These are phyloP conservation scores for Cladosporium colombiae DNA, from an alignment of 2,329 filamentous ascomycete genomes.

Conservation along the genomic window DNA sequence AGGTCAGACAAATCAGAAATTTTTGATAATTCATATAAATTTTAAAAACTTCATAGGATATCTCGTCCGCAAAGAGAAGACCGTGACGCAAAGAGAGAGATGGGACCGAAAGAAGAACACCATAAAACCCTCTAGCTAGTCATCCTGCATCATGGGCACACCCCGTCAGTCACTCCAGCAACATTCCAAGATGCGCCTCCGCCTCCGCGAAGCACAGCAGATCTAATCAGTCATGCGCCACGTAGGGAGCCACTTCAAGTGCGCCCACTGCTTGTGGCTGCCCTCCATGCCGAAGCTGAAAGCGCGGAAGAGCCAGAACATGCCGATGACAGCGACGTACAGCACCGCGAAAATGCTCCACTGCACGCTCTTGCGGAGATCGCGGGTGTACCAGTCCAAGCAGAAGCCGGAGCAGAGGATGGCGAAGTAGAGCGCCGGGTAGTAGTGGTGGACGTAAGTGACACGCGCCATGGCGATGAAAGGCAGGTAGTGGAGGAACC, in stretches of 20 bases:
- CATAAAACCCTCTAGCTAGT: background rate
- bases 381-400: constrained; percentile 77
- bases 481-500: constrained; percentile 94
- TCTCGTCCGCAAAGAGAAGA: background rate
- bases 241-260: constrained; percentile 88
- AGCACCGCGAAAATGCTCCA: constrained; percentile 70
- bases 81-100: background rate
- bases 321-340: constrained; percentile 72
- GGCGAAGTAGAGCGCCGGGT: constrained; percentile 95
- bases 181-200: background rate
- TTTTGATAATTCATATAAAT: background rate
- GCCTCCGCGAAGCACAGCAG: constrained; percentile 25
- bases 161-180: background rate
- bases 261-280: constrained; percentile 76
- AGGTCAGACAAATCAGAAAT: background rate
- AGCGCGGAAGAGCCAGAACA: constrained; percentile 88
- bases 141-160: background rate
- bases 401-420: constrained; percentile 88
- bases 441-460: constrained; percentile 99
- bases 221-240: constrained; percentile 77
- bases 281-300: constrained; percentile 97
- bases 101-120: background rate
- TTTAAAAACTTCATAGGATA: background rate
- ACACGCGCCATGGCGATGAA: constrained; percentile 98
- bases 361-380: constrained; percentile 64